Evolutionary conservation across 2,329 filamentous ascomycete genomes (phyloP).

Genomic region (Talaromyces sp.): DNA sequence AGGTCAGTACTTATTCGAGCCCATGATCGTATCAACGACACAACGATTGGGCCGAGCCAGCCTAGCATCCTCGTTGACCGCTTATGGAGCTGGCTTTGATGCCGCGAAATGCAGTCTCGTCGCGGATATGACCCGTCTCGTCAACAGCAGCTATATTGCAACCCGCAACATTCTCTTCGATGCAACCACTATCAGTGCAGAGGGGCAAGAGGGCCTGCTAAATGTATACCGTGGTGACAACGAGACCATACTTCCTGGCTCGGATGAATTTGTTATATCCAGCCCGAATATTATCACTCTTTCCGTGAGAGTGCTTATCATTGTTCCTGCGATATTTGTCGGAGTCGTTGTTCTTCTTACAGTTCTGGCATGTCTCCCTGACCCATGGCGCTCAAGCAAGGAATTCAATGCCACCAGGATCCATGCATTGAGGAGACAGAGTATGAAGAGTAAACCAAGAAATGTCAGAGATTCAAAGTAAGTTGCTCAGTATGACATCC

Average conservation of each 20-base stretch:
- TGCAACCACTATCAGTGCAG: slow-evolving; percentile 3
- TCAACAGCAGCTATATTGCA: slow-evolving; percentile 7
- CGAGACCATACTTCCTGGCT: background rate
- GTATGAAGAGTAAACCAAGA: background rate
- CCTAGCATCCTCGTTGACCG: slow-evolving; percentile 5
- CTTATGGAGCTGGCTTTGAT: background rate
- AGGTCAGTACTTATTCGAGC: background rate
- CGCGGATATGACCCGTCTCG: slow-evolving; percentile 1
- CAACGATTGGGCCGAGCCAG: background rate
- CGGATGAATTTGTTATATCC: slow-evolving; percentile 11
- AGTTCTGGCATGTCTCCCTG: background rate
- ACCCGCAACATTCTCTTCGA: slow-evolving; percentile 15
- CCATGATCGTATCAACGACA: background rate
- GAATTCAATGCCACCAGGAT: slow-evolving; percentile 3
- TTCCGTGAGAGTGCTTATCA: slow-evolving; percentile 8
- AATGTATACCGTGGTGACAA: background rate
- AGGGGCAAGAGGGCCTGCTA: background rate
- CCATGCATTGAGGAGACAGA: background rate
- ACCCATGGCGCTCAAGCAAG: slow-evolving; percentile 11
- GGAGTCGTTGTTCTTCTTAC: background rate
- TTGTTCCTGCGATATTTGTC: slow-evolving; percentile 2
- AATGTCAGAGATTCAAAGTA: background rate
- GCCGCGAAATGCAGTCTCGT: background rate
- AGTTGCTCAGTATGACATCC: background rate
- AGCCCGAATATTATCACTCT: slow-evolving; percentile 8